Evolutionary conservation across 306 rosid genomes (phyloP).

Genomic region (Crotalaria pallida): DNA sequence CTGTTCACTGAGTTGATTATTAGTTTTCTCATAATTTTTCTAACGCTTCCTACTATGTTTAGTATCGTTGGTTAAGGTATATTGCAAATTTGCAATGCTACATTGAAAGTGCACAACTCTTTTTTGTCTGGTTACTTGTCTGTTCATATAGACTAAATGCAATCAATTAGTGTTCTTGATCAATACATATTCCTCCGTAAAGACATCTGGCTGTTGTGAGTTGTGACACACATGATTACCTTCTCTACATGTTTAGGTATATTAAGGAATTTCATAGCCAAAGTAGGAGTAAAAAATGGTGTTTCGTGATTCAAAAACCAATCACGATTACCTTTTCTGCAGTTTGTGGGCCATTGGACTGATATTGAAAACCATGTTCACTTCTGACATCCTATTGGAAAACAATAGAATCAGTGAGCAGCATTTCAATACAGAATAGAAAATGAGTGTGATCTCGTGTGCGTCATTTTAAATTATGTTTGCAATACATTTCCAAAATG

Average conservation of each 20-base stretch:
- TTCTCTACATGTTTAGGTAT: neutral
- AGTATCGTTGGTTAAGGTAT: neutral
- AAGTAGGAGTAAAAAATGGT: neutral
- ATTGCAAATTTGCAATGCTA: neutral
- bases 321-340: neutral
- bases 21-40: no score
- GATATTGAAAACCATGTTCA: neutral
- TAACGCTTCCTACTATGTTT: neutral
- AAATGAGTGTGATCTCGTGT: neutral
- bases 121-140: neutral
- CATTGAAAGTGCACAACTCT: neutral
- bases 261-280: neutral
- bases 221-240: neutral
- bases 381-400: neutral
- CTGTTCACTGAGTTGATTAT: no score
- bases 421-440: neutral
- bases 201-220: neutral
- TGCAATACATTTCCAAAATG: neutral
- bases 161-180: neutral
- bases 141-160: neutral
- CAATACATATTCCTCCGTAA: neutral
- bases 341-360: neutral
- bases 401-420: neutral
- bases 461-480: neutral
- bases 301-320: neutral